Percentiles rank a stretch among this genome's conserved stretches.
phyloP scores from a whole-genome alignment of 2,329 filamentous ascomycete genomes.

The Alternaria longipes region DNA sequence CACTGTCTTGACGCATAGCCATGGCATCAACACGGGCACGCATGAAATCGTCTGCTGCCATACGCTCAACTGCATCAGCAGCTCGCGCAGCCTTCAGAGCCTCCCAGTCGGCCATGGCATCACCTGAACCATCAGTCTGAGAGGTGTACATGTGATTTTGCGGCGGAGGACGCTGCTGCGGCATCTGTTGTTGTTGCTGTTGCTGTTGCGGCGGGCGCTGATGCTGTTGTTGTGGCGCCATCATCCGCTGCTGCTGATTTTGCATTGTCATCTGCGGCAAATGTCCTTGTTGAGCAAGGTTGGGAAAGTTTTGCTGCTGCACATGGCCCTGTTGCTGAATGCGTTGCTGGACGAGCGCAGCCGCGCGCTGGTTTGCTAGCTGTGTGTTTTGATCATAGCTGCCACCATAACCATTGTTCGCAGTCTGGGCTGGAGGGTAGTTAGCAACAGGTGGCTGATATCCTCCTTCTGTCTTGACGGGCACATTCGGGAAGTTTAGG shows the following conservation, averaged over 20 bases:
- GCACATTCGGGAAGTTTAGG: conserved; percentile 47
- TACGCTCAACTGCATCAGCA: conserved; percentile 58
- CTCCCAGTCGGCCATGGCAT: conserved; percentile 64
- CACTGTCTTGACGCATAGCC: conserved; percentile 76
- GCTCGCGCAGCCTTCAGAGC: conserved; percentile 68
- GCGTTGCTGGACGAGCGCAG: conserved; percentile 56
- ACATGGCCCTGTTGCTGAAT: conserved; percentile 41
- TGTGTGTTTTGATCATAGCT: conserved; percentile 53
- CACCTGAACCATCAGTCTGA: conserved; percentile 81
- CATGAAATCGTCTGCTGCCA: conserved; percentile 73
- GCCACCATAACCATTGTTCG: conserved; percentile 44
- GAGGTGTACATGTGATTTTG: conserved; percentile 54
- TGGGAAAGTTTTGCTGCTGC: conserved; percentile 35
- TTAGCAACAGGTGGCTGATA: conserved; percentile 39
- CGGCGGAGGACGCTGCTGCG: conserved; percentile 36
- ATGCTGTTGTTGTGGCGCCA: conserved; percentile 40
- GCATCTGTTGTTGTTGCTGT: conserved; percentile 36
- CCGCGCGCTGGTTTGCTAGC: conserved; percentile 64
- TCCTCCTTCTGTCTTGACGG: conserved; percentile 63
- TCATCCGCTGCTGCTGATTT: conserved; percentile 43
- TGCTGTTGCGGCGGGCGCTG: conserved; percentile 41
- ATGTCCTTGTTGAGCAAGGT: conserved; percentile 32
- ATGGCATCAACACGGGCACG: conserved; percentile 72
- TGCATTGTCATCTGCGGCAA: conserved; percentile 40
- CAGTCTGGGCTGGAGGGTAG: conserved; percentile 40